A percentile compares a stretch with the other conserved stretches of the same genome.
Conservation (phyloP, 2,329 filamentous ascomycete species). For the Malbranchea zuffiana region DNA sequence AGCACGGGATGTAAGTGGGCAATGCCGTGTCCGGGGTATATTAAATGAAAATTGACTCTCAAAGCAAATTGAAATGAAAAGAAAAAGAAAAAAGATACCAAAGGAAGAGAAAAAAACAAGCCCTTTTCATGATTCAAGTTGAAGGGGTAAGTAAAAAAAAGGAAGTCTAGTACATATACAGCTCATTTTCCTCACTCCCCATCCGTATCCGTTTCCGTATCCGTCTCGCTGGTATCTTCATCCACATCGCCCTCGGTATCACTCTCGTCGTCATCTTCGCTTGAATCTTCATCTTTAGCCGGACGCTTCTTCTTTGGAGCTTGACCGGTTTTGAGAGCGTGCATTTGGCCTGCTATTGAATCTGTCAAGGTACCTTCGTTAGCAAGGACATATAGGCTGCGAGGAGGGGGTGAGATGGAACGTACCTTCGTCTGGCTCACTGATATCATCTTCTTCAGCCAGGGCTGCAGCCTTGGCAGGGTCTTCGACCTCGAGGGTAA, state of each 20-base stretch:
- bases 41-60: not conserved
- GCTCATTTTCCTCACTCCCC: constrained; percentile 41
- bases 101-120: constrained; percentile 6
- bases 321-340: constrained; percentile 63
- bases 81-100: constrained; percentile 6
- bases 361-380: constrained; percentile 42
- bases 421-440: constrained; percentile 94
- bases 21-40: too few relatives aligned
- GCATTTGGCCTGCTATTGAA: constrained; percentile 84
- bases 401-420: constrained; percentile 16
- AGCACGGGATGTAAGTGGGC: too few relatives aligned
- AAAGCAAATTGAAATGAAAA: constrained; percentile 3
- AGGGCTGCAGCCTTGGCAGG: constrained; percentile 72
- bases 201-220: constrained; percentile 70
- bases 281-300: constrained; percentile 48
- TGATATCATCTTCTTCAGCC: constrained; percentile 84
- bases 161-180: constrained; percentile 15
- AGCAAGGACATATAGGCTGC: constrained; percentile 18
- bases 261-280: constrained; percentile 50
- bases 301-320: constrained; percentile 46
- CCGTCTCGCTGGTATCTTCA: constrained; percentile 46
- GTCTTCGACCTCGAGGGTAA: constrained; percentile 80
- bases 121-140: too few relatives aligned
- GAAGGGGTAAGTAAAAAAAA: too few relatives aligned
- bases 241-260: constrained; percentile 54